Conservation (phyloP, 495 filamentous ascomycete genomes). For the Annulohypoxylon bovei region DNA sequence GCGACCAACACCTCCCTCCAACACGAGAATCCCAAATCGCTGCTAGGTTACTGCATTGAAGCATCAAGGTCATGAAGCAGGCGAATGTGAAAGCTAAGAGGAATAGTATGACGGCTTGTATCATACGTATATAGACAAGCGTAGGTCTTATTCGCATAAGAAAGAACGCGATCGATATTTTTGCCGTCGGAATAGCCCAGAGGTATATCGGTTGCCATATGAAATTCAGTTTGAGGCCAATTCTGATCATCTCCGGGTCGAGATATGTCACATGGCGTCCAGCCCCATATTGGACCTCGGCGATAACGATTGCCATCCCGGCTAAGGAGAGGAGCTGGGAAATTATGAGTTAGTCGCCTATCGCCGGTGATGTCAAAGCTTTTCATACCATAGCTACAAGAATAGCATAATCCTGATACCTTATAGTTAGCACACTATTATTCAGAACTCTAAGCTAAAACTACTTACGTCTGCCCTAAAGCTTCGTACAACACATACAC, state of each 20-base stretch:
- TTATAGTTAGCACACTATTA: background rate
- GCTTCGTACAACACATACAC: slow-evolving; percentile 53
- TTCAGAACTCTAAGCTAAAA: slow-evolving; percentile 9
- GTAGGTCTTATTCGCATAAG: slow-evolving; percentile 53
- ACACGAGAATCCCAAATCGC: slow-evolving; percentile 51
- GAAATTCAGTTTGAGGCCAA: slow-evolving; percentile 56
- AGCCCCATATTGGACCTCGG: slow-evolving; percentile 53
- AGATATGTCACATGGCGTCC: slow-evolving; percentile 53
- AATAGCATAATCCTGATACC: slow-evolving; percentile 43
- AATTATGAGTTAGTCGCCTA: slow-evolving; percentile 2
- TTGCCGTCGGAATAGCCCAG: slow-evolving; percentile 55
- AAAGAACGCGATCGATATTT: slow-evolving; percentile 59
- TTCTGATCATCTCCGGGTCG: slow-evolving; percentile 31
- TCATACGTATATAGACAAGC: slow-evolving; percentile 48
- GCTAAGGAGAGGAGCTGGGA: slow-evolving; percentile 38
- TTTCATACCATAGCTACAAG: slow-evolving; percentile 50
- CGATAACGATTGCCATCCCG: slow-evolving; percentile 49
- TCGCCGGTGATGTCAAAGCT: background rate
- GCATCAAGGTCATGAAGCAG: slow-evolving; percentile 46
- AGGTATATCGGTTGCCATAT: slow-evolving; percentile 55
- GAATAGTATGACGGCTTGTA: slow-evolving; percentile 49
- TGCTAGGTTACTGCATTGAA: slow-evolving; percentile 45
- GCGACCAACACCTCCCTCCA: slow-evolving; percentile 49
- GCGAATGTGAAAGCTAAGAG: slow-evolving; percentile 53
- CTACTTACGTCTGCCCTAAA: slow-evolving; percentile 58